Evolutionary conservation across 495 filamentous ascomycete species (phyloP).

Genomic region (Xylaria sp.): DNA sequence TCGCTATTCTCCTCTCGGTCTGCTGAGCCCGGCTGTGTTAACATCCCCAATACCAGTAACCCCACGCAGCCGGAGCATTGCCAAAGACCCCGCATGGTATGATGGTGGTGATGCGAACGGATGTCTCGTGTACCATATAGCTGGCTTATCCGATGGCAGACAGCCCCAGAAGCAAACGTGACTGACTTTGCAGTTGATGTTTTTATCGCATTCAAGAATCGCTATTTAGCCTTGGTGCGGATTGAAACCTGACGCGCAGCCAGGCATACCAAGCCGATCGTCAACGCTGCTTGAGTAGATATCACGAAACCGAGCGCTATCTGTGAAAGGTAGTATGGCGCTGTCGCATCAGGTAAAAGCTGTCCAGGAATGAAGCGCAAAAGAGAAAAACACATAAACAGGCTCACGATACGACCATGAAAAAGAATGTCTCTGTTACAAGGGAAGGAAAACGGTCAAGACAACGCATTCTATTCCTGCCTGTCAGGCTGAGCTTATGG

Average conservation of each 20-base stretch:
- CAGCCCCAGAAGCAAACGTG: neutral
- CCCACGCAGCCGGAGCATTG: conserved; percentile 37
- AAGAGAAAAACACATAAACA: neutral
- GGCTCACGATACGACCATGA: neutral
- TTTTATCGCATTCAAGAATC: neutral
- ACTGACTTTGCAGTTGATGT: neutral
- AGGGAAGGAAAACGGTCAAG: neutral
- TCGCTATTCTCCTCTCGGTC: conserved; percentile 20
- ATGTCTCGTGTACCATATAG: neutral
- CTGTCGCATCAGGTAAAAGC: conserved; percentile 7
- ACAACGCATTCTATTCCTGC: neutral
- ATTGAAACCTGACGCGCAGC: neutral
- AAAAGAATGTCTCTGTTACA: neutral
- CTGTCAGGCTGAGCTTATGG: conserved; percentile 18
- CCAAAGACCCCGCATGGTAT: conserved; percentile 43
- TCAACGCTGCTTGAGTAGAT: neutral
- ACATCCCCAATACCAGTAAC: conserved; percentile 37
- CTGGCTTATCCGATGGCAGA: neutral
- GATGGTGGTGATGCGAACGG: neutral
- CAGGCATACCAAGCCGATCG: neutral
- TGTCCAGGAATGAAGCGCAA: neutral
- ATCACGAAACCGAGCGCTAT: conserved; percentile 1
- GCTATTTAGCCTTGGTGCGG: neutral
- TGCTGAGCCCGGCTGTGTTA: conserved; percentile 28
- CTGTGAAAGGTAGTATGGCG: neutral